A percentile compares a stretch with the other conserved stretches of the same genome.
These are phyloP conservation scores for Hymenoscyphus repandus DNA, from an alignment of 2,329 filamentous ascomycete species.

Conservation along the genomic window DNA sequence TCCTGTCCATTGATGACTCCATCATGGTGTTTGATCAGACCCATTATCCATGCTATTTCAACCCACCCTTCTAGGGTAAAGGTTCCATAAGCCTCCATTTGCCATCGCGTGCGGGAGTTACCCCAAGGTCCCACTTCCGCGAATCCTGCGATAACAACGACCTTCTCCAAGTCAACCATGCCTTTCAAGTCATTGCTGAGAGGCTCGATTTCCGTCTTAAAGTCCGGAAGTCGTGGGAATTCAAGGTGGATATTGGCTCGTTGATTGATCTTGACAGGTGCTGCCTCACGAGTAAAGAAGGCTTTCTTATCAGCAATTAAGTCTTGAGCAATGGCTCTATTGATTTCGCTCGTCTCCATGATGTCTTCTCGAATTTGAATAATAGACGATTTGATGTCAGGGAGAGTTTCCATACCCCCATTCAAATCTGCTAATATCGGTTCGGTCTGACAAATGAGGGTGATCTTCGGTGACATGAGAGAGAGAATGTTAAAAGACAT, in stretches of 20 bases:
- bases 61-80: neutral
- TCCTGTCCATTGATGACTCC: neutral
- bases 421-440: conserved; percentile 36
- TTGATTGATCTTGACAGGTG: neutral
- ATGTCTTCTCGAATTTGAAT: conserved; percentile 19
- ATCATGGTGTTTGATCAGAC: neutral
- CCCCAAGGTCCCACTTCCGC: neutral
- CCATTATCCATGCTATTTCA: neutral
- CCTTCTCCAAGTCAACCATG: conserved; percentile 30
- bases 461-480: conserved; percentile 31
- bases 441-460: conserved; percentile 30
- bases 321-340: conserved; percentile 23
- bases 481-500: conserved; percentile 49
- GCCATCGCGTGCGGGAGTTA: neutral
- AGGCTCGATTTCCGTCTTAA: neutral
- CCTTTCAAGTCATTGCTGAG: conserved; percentile 2
- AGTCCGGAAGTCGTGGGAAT: conserved; percentile 3
- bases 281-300: too few relatives aligned
- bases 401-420: conserved; percentile 32
- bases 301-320: neutral
- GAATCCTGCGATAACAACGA: neutral
- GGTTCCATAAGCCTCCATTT: neutral
- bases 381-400: conserved; percentile 26
- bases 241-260: neutral
- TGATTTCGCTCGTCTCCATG: conserved; percentile 19